Percentiles rank a stretch among this genome's conserved stretches.
These are phyloP conservation scores for Trichoderma cornu-damae DNA, from an alignment of 2,329 filamentous ascomycete species.

Conservation along the genomic window DNA sequence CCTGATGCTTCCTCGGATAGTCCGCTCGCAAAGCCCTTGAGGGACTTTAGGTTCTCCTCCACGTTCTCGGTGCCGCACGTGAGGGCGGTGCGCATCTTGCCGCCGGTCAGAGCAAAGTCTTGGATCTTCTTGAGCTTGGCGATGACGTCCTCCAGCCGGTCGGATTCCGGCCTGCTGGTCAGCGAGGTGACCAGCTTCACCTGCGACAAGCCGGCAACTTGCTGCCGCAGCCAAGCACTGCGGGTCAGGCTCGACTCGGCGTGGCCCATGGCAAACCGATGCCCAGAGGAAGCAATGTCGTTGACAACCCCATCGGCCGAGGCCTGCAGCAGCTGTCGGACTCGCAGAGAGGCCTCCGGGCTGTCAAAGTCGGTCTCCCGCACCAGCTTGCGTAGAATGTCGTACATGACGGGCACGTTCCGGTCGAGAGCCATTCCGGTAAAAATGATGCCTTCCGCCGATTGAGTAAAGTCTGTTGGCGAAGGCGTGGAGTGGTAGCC, in stretches of 20 bases:
- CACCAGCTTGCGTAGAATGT: slow-evolving; percentile 73
- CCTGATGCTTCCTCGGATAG: slow-evolving; percentile 31
- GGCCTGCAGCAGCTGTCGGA: slow-evolving; percentile 79
- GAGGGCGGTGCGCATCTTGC: slow-evolving; percentile 69
- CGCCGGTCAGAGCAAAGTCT: slow-evolving; percentile 64
- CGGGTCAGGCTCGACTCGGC: slow-evolving; percentile 75
- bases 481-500: slow-evolving; percentile 79
- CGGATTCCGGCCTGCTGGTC: slow-evolving; percentile 63
- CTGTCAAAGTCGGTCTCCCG: slow-evolving; percentile 87
- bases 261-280: slow-evolving; percentile 77
- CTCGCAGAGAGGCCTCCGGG: slow-evolving; percentile 71
- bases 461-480: slow-evolving; percentile 63
- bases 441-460: slow-evolving; percentile 76
- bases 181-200: slow-evolving; percentile 77
- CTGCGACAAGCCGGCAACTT: slow-evolving; percentile 86
- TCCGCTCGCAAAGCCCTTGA: slow-evolving; percentile 63
- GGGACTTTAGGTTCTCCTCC: slow-evolving; percentile 60
- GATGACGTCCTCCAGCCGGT: slow-evolving; percentile 70
- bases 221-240: slow-evolving; percentile 68
- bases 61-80: slow-evolving; percentile 78
- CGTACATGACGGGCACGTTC: slow-evolving; percentile 87
- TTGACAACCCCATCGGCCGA: slow-evolving; percentile 88
- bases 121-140: slow-evolving; percentile 82
- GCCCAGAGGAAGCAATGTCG: slow-evolving; percentile 83
- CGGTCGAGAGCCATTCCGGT: slow-evolving; percentile 83